Evolutionary conservation across 2,329 filamentous ascomycete genomes (phyloP).

Genomic region (Phoma sp.): DNA sequence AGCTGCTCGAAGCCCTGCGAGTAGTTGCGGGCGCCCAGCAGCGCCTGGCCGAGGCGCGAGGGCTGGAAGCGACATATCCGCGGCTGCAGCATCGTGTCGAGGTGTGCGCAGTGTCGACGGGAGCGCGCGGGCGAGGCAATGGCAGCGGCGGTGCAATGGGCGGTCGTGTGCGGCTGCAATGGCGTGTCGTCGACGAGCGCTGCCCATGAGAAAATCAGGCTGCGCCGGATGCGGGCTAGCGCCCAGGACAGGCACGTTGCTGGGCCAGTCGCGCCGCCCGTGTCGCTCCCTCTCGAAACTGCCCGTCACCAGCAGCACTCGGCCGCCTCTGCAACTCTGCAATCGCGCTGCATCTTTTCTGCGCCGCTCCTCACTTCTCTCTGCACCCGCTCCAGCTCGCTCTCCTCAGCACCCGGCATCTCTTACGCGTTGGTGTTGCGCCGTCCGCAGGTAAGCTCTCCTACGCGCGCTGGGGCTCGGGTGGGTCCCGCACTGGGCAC

Average conservation of each 20-base stretch:
- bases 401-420: constrained; percentile 16
- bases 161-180: too few species aligned
- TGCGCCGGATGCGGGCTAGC: constrained; percentile 36
- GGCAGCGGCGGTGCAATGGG: constrained; percentile 31
- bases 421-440: constrained; percentile 33
- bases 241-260: constrained; percentile 15
- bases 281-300: constrained; percentile 27
- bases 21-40: constrained; percentile 60
- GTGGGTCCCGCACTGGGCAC: constrained; percentile 38
- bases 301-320: neutral
- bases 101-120: constrained; percentile 22
- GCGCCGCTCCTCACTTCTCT: constrained; percentile 1
- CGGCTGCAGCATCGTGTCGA: constrained; percentile 68
- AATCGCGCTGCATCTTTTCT: constrained; percentile 24
- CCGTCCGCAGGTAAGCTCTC: constrained; percentile 21
- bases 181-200: constrained; percentile 30
- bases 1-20: constrained; percentile 50
- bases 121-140: constrained; percentile 24
- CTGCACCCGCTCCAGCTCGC: constrained; percentile 11
- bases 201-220: constrained; percentile 42
- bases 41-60: constrained; percentile 57
- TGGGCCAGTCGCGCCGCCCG: constrained; percentile 24
- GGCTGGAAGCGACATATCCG: constrained; percentile 65
- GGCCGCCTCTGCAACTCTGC: constrained; percentile 10
- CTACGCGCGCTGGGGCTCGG: constrained; percentile 36